A percentile compares a stretch with the other conserved stretches of the same genome.
phyloP scores from a whole-genome alignment of 768 basidiomycete genomes.

The Clitopilus passeckerianus region DNA sequence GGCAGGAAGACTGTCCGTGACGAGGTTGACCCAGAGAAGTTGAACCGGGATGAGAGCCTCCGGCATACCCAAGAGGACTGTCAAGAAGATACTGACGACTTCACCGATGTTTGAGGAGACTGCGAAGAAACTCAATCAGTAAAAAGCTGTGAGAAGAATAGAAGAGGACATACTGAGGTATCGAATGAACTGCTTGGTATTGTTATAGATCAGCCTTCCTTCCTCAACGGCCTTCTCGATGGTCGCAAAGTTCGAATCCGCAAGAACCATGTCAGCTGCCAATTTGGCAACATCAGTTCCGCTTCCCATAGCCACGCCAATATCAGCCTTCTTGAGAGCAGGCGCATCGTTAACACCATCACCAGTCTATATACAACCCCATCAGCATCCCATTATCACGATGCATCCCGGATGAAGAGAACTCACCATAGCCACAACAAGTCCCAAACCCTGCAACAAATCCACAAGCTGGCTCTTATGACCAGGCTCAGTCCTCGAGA shows the following conservation, averaged over 20 bases:
- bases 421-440: constrained; percentile 92
- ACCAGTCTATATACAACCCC: constrained; percentile 57
- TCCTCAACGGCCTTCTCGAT: constrained; percentile 97
- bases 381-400: constrained; percentile 1
- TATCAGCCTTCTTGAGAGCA: constrained; percentile 94
- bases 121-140: constrained; percentile 17
- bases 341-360: constrained; percentile 99
- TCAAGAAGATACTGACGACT: constrained; percentile 97
- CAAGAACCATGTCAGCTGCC: constrained; percentile 97
- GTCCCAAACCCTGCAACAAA: constrained; percentile 81
- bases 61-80: constrained; percentile 98
- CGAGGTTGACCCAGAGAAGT: constrained; percentile 97
- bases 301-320: constrained; percentile 98
- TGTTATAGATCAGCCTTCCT: constrained; percentile 96
- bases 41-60: constrained; percentile 98
- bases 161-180: constrained; percentile 74
- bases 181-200: constrained; percentile 99
- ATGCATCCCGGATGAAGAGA: not conserved
- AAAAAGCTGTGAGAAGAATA: not conserved
- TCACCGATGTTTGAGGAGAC: constrained; percentile 97
- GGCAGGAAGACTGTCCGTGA: constrained; percentile 94
- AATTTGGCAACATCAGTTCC: constrained; percentile 98
- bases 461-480: constrained; percentile 97
- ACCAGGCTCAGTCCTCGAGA: constrained; percentile 89
- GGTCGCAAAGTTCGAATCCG: constrained; percentile 96